These are phyloP conservation scores for Picea abies DNA, from an alignment of 83 land plant genomes.

Conservation along the genomic window DNA sequence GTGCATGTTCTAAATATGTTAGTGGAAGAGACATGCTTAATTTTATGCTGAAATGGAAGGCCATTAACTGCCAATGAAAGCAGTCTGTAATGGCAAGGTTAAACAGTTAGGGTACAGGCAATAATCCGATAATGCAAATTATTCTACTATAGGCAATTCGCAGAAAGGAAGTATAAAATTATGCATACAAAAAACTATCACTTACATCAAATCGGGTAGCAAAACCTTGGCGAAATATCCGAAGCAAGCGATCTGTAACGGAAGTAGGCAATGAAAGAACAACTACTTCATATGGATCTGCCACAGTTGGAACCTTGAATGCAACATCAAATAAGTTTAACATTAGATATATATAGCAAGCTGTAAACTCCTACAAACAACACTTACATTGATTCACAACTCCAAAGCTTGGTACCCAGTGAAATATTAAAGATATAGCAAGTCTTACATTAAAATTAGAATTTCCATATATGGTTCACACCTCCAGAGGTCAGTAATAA, in stretches of 20 bases:
- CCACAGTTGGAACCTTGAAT: slow-evolving; percentile 17
- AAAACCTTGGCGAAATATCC: slow-evolving; percentile 32
- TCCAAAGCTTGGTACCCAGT: not conserved
- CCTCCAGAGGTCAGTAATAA: no score
- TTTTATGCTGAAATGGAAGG: no score
- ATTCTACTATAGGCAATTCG: not conserved
- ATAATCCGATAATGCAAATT: not conserved
- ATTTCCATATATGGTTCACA: no score
- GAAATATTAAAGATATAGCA: not conserved
- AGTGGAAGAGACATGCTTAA: no score
- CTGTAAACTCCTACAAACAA: not conserved
- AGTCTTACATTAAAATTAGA: no score
- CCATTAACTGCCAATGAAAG: no score
- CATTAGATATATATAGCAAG: not conserved
- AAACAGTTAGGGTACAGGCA: no score
- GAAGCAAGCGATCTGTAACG: slow-evolving; percentile 34
- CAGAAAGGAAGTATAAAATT: not conserved
- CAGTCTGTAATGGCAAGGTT: no score
- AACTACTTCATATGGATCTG: slow-evolving; percentile 38
- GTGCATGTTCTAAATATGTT: no score
- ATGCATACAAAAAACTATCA: not conserved
- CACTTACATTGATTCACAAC: not conserved
- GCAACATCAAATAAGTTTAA: not conserved
- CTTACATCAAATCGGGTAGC: slow-evolving; percentile 42
- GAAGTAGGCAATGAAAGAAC: slow-evolving; percentile 30